Evolutionary conservation across 75 land plant species (phyloP).

Genomic region (Sequoiadendron giganteum): DNA sequence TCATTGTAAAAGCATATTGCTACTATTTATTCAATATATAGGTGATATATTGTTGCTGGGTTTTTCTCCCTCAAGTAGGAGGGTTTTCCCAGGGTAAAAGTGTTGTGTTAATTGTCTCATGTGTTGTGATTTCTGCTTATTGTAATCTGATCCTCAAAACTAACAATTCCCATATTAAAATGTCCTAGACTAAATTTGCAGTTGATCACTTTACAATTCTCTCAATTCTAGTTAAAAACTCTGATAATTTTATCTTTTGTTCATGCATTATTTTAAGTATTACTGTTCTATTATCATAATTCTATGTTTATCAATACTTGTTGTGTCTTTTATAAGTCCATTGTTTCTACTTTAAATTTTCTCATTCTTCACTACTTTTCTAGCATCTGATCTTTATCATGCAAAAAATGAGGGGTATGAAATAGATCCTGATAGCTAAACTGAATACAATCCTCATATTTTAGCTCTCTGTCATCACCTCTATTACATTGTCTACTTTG

Average conservation of each 20-base stretch:
- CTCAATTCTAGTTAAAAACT: neutral
- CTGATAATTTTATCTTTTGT: neutral
- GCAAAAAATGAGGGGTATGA: neutral
- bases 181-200: no score
- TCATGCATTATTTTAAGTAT: neutral
- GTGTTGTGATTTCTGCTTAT: no score
- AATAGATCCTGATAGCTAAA: neutral
- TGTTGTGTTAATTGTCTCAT: no score
- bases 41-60: no score
- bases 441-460: neutral
- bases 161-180: no score
- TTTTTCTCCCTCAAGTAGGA: no score
- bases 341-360: neutral
- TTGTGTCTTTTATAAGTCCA: neutral
- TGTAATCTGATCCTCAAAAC: no score
- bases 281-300: neutral
- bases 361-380: neutral
- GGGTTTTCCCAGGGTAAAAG: no score
- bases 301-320: neutral
- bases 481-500: neutral
- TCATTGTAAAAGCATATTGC: no score
- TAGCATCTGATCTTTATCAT: neutral
- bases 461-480: neutral
- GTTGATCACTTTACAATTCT: neutral
- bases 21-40: no score